Percentiles rank a stretch among this genome's conserved stretches.
Evolutionary conservation across 2,329 filamentous ascomycete species (phyloP).

Genomic region (Sporothrix phasma): DNA sequence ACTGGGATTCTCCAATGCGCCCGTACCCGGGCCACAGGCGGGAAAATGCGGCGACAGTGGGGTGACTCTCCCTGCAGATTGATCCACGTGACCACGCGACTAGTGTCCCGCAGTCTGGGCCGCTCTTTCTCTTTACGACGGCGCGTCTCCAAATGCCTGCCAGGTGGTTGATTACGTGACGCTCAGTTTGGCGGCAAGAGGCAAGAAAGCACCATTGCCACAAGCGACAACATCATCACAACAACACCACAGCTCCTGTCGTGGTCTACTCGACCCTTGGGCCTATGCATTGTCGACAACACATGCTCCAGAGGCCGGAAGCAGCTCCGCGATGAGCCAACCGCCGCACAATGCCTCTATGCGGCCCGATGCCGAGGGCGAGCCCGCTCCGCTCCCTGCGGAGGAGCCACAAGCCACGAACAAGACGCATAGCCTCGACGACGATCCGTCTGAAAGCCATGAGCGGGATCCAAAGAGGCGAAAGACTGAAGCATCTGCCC

Average conservation of each 20-base stretch:
- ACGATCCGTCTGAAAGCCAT: constrained; percentile 9
- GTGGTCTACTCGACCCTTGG: not conserved
- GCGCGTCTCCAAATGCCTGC: constrained; percentile 5
- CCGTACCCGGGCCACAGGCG: not conserved
- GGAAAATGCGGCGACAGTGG: not conserved
- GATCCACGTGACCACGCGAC: constrained; percentile 14
- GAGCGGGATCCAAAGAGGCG: constrained; percentile 15
- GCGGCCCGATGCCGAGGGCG: constrained; percentile 6
- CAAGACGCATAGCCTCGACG: not conserved
- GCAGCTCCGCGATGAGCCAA: constrained; percentile 12
- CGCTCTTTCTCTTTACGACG: not conserved
- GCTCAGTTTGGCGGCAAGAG: not conserved
- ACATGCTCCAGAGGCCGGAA: not conserved
- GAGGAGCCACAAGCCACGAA: not conserved
- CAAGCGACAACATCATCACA: not conserved
- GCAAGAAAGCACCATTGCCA: not conserved
- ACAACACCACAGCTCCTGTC: not conserved
- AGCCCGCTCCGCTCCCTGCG: not conserved
- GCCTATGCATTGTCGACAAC: not conserved
- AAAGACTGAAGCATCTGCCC: constrained; percentile 5
- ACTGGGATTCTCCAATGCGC: not conserved
- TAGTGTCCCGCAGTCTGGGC: not conserved
- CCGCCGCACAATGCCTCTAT: constrained; percentile 11
- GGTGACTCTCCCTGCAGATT: not conserved
- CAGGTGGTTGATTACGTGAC: not conserved